Evolutionary conservation across 2,329 filamentous ascomycete species (phyloP).

Genomic region (Ophioceras dolichostomum): DNA sequence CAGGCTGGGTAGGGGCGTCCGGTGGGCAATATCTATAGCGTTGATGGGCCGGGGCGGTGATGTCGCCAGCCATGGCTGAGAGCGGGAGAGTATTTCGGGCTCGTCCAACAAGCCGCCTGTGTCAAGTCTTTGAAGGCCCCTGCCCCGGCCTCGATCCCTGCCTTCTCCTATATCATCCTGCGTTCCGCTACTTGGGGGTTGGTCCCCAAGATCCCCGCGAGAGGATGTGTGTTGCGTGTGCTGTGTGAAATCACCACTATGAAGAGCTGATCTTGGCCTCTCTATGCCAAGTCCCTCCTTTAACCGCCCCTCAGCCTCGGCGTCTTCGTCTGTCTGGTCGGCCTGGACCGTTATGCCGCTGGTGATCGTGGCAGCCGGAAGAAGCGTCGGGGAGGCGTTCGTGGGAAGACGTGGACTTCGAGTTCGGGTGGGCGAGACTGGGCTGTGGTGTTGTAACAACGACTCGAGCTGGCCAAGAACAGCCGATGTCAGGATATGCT

Average conservation of each 20-base stretch:
- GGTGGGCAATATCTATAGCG: background rate
- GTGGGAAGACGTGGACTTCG: constrained; percentile 21
- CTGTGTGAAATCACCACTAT: constrained; percentile 54
- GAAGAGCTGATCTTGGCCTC: constrained; percentile 66
- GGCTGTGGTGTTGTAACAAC: constrained; percentile 21
- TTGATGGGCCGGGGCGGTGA: constrained; percentile 40
- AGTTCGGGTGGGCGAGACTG: constrained; percentile 19
- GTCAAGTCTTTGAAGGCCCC: too few species aligned
- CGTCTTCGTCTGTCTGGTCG: constrained; percentile 14
- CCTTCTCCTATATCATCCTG: too few species aligned
- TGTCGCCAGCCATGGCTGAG: constrained; percentile 35
- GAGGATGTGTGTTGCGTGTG: too few species aligned
- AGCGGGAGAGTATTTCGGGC: constrained; percentile 2
- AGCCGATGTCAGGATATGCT: too few species aligned
- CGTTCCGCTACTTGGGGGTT: too few species aligned
- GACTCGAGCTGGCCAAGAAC: constrained; percentile 29
- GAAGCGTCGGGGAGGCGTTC: constrained; percentile 22
- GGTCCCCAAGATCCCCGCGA: too few species aligned
- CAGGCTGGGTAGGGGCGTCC: background rate
- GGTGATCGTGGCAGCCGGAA: constrained; percentile 34
- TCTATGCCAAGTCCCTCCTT: constrained; percentile 56
- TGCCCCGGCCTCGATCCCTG: too few species aligned
- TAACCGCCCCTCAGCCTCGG: constrained; percentile 27
- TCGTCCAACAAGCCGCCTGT: too few species aligned
- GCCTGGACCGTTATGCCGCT: constrained; percentile 26